Evolutionary conservation across 1,139 yeast genomes (phyloP).

Genomic region (Blastobotrys petasosporus): DNA sequence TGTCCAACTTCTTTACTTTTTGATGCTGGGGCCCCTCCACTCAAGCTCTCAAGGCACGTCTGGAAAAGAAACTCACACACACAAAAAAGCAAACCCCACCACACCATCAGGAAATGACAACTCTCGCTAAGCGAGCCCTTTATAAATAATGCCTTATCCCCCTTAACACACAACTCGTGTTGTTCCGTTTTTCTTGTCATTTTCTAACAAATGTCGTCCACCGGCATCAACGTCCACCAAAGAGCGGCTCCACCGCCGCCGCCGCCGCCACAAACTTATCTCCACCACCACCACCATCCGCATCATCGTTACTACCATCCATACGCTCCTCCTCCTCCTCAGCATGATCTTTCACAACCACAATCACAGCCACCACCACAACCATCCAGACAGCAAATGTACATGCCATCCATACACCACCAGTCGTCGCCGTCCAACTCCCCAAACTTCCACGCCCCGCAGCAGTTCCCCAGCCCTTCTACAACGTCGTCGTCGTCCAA

Average conservation of each 20-base stretch:
- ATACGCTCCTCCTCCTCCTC: not conserved
- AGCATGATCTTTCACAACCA: not conserved
- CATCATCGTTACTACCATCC: not conserved
- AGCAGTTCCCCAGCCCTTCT: not conserved
- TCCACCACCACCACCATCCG: constrained; percentile 1
- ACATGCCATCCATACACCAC: not conserved
- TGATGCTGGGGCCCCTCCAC: too few species aligned
- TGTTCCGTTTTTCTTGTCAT: not conserved
- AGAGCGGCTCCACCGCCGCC: not conserved
- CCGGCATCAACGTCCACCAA: constrained; percentile 2
- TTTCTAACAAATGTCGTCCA: constrained; percentile 3
- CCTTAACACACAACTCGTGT: not conserved
- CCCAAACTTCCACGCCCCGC: not conserved
- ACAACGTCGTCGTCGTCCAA: not conserved
- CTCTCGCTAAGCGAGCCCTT: too few species aligned
- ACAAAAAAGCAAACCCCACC: too few species aligned
- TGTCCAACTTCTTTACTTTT: too few species aligned
- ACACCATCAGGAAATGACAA: too few species aligned
- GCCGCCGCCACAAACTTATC: not conserved
- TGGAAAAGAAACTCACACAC: too few species aligned
- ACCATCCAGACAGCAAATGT: not conserved
- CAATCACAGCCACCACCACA: constrained; percentile 2
- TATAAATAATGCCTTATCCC: too few species aligned
- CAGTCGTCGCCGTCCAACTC: constrained; percentile 3
- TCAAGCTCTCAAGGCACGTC: too few species aligned